These are phyloP conservation scores for Fusarium clavum DNA, from an alignment of 2,329 filamentous ascomycete genomes.

Conservation along the genomic window DNA sequence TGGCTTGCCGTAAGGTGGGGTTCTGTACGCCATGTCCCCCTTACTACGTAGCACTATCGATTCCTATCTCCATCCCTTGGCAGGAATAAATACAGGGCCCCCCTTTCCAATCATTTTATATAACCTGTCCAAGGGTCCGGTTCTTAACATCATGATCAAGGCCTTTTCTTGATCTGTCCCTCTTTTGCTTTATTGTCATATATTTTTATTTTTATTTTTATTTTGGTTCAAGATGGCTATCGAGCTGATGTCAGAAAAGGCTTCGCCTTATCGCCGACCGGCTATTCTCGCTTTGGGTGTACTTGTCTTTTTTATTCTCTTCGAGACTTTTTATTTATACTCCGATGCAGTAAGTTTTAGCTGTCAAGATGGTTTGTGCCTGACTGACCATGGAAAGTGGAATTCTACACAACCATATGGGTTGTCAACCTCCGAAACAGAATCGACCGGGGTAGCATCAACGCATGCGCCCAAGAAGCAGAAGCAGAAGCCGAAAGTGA, in stretches of 20 bases:
- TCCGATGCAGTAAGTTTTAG: slow-evolving; percentile 12
- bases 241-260: slow-evolving; percentile 19
- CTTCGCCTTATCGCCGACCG: slow-evolving; percentile 16
- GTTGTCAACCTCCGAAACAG: slow-evolving; percentile 7
- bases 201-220: not conserved
- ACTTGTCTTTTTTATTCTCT: slow-evolving; percentile 24
- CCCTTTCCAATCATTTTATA: slow-evolving; percentile 10
- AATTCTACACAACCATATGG: slow-evolving; percentile 19
- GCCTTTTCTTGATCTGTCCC: not conserved
- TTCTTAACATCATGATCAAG: slow-evolving; percentile 2
- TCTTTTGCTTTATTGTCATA: not conserved
- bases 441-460: slow-evolving; percentile 20
- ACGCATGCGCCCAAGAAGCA: slow-evolving; percentile 13
- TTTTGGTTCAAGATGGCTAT: slow-evolving; percentile 4
- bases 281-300: slow-evolving; percentile 6
- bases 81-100: slow-evolving; percentile 3
- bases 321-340: slow-evolving; percentile 28
- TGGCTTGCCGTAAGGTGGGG: slow-evolving; percentile 11
- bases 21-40: slow-evolving; percentile 12
- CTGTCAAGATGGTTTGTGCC: not conserved
- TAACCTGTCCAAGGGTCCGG: not conserved
- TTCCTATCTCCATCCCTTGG: slow-evolving; percentile 20
- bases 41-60: slow-evolving; percentile 10
- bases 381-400: slow-evolving; percentile 13
- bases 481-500: not conserved